Conservation (phyloP, 2,329 filamentous ascomycete genomes). For the Aspergillus sp. region DNA sequence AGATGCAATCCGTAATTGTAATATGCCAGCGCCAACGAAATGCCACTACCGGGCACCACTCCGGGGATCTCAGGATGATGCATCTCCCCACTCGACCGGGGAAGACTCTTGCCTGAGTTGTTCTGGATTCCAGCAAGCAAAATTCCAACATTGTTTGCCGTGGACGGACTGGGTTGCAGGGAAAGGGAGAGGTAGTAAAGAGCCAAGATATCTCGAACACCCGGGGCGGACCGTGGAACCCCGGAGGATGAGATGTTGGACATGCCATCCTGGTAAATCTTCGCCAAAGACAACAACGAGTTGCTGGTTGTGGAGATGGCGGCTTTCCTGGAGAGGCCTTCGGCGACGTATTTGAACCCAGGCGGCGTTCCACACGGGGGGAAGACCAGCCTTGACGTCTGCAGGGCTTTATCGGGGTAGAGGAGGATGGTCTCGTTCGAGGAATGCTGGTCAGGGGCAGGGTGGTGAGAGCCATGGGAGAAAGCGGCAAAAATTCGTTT, state of each 20-base stretch:
- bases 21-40: constrained; percentile 84
- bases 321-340: constrained; percentile 70
- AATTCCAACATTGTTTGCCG: constrained; percentile 97
- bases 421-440: constrained; percentile 68
- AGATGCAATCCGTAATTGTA: constrained; percentile 91
- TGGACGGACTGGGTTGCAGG: constrained; percentile 92
- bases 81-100: constrained; percentile 36
- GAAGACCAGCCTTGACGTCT: constrained; percentile 82
- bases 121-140: constrained; percentile 93
- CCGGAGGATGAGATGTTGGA: constrained; percentile 65
- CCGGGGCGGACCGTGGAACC: constrained; percentile 62
- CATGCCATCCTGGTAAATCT: constrained; percentile 97
- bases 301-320: constrained; percentile 94
- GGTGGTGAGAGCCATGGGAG: constrained; percentile 45
- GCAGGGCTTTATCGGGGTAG: constrained; percentile 76
- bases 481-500: constrained; percentile 72
- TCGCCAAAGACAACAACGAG: constrained; percentile 87
- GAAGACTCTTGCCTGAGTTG: constrained; percentile 41
- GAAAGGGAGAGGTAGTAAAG: constrained; percentile 95
- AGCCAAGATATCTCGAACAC: constrained; percentile 87
- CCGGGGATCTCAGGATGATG: constrained; percentile 64
- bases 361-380: constrained; percentile 72
- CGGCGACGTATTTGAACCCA: constrained; percentile 70
- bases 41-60: constrained; percentile 78
- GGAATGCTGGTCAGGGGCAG: constrained; percentile 32